Base-by-base conservation (phyloP, 495 filamentous ascomycete species). In the Penicillium cinerascens region DNA sequence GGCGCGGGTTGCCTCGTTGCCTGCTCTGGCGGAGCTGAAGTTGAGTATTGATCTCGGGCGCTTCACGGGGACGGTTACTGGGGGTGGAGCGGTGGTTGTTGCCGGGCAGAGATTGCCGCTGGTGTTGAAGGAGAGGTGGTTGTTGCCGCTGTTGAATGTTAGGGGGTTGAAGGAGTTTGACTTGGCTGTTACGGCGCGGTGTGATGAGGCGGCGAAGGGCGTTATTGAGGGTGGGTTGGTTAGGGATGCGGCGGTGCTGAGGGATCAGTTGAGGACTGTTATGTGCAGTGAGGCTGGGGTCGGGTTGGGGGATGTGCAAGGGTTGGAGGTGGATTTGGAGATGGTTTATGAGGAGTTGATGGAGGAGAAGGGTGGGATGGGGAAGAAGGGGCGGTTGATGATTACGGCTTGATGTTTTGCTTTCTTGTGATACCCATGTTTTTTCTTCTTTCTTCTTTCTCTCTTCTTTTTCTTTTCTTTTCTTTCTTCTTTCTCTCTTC, bases 181-280 rank as follows among this genome's bases (percentile, higher is more conserved):
- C 42, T 36, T 76, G 41, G 71, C 65, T 4, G 65, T 76, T 44
- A 73, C 68, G 20, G 73, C 63, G 6, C 45, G 63, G 20, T 74
- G 71, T 55, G 73, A 74, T 61, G 35, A 47, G 20, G 49, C 42
- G 6, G 64, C 67, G 1, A 66, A 59, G 55, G 57, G 59, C 15
- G 51, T 64, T 2, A 45, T 76, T 35, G 70, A 71, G 52, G 49
- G 45, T 3, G 56, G 64, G 4, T 45, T 75, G 36, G 41, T 55
- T 1, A 37, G 61, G 16, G 66, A 73, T 52, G 70, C 68, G 4
- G 64, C 51, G 9, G 26, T 54, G 5, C 44, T 75, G 26, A 59
- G 69, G 41, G 70, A 69, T 47, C 47, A 56, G 13, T 52, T 75
- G 29, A 55, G 60, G 38, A 29, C 13, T 2, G 47, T 71, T 21